A percentile compares a stretch with the other conserved stretches of the same genome.
Conservation (phyloP, 1,139 yeast species). For the Taphrina wiesneri region DNA sequence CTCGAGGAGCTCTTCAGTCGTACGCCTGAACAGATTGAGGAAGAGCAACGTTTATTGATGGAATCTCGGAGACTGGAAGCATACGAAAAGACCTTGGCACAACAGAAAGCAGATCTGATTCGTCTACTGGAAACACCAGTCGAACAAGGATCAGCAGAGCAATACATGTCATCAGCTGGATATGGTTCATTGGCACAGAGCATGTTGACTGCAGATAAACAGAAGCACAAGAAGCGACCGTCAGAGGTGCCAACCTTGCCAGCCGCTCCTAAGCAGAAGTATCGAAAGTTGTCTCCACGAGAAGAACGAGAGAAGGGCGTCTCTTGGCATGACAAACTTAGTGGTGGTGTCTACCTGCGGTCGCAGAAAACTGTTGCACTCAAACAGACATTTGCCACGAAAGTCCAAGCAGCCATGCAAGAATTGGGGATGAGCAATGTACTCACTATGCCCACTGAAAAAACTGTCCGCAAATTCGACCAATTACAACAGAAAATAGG, state of each 20-base stretch:
- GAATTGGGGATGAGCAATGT: conserved; percentile 74
- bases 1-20: conserved; percentile 72
- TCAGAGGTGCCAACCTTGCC: conserved; percentile 22
- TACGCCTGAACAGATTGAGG: conserved; percentile 96
- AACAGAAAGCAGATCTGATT: conserved; percentile 77
- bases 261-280: conserved; percentile 43
- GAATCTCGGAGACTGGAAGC: conserved; percentile 92
- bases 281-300: conserved; percentile 63
- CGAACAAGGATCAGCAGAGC: conserved; percentile 70
- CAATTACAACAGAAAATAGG: conserved; percentile 70
- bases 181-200: conserved; percentile 80
- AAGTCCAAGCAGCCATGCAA: conserved; percentile 68
- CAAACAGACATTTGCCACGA: conserved; percentile 73
- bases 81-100: conserved; percentile 84
- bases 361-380: conserved; percentile 64
- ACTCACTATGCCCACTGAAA: conserved; percentile 88
- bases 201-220: conserved; percentile 74
- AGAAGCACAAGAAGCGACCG: conserved; percentile 54
- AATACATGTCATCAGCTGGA: conserved; percentile 84
- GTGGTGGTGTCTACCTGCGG: conserved; percentile 76
- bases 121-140: conserved; percentile 86
- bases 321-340: conserved; percentile 75
- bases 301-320: conserved; percentile 88
- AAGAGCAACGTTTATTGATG: conserved; percentile 88
- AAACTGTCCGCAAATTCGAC: conserved; percentile 77